Conservation (phyloP, 2,329 filamentous ascomycete species). For the Ophidiomyces ophidiicola region DNA sequence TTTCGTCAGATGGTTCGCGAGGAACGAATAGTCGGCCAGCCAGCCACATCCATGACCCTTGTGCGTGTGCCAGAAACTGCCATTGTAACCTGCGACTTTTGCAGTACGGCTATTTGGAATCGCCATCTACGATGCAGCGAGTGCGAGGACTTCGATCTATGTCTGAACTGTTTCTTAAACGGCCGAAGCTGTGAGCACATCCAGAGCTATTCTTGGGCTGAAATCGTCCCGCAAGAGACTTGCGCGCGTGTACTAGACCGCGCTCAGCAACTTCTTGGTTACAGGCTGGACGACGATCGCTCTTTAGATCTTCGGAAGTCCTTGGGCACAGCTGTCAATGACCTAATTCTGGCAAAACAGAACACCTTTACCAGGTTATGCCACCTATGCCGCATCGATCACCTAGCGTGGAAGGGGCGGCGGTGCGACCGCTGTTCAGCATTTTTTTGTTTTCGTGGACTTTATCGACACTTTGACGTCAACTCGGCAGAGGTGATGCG, state of each 20-base stretch:
- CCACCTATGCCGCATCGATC: constrained; percentile 27
- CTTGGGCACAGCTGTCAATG: constrained; percentile 23
- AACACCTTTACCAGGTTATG: constrained; percentile 21
- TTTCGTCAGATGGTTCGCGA: constrained; percentile 26
- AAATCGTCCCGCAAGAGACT: constrained; percentile 22
- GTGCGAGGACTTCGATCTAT: constrained; percentile 28
- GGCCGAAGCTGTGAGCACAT: constrained; percentile 28
- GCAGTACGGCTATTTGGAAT: constrained; percentile 30
- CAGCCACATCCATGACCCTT: constrained; percentile 19
- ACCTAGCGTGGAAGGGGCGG: constrained; percentile 27
- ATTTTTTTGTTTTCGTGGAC: constrained; percentile 28
- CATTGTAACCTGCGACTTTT: constrained; percentile 28
- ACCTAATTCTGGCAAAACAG: constrained; percentile 21
- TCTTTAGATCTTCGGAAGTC: constrained; percentile 12
- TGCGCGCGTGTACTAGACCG: constrained; percentile 21
- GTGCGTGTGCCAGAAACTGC: constrained; percentile 23
- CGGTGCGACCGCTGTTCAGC: constrained; percentile 25
- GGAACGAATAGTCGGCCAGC: constrained; percentile 20
- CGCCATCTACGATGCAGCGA: constrained; percentile 28
- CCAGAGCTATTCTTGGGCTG: constrained; percentile 25
- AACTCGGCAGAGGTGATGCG: constrained; percentile 23
- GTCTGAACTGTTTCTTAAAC: constrained; percentile 26
- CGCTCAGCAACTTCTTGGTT: constrained; percentile 19
- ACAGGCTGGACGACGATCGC: constrained; percentile 9
- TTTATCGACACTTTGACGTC: constrained; percentile 28